These are phyloP conservation scores for Bipolaris bicolor DNA, from an alignment of 2,329 filamentous ascomycete species.

Conservation along the genomic window DNA sequence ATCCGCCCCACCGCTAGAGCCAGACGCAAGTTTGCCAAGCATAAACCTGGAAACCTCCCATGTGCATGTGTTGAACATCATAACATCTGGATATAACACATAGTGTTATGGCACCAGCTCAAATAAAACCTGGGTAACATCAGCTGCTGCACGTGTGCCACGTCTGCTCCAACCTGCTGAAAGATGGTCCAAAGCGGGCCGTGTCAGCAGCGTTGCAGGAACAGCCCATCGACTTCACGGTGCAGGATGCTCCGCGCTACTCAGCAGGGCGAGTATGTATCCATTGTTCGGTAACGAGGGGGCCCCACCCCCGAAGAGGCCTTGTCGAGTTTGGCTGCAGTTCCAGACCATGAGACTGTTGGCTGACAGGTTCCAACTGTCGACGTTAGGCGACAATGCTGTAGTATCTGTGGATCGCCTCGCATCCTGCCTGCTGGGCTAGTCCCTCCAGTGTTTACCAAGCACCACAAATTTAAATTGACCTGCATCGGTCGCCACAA, in stretches of 20 bases:
- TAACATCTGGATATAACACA: slow-evolving; percentile 33
- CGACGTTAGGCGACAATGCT: slow-evolving; percentile 26
- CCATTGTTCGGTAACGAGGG: slow-evolving; percentile 23
- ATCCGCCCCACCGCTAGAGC: slow-evolving; percentile 36
- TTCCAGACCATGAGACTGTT: slow-evolving; percentile 16
- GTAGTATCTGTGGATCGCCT: slow-evolving; percentile 39
- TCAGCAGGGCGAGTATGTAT: slow-evolving; percentile 18
- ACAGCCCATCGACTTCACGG: slow-evolving; percentile 22
- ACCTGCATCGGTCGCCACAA: slow-evolving; percentile 30
- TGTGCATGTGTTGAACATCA: slow-evolving; percentile 23
- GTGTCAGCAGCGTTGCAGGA: slow-evolving; percentile 27
- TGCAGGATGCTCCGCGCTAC: slow-evolving; percentile 31
- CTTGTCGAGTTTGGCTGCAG: slow-evolving; percentile 8
- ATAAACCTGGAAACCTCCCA: slow-evolving; percentile 24
- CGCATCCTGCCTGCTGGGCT: slow-evolving; percentile 35
- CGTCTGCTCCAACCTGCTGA: slow-evolving; percentile 27
- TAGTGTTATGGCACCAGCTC: slow-evolving; percentile 33
- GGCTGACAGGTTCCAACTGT: slow-evolving; percentile 27
- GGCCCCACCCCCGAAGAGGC: slow-evolving; percentile 16
- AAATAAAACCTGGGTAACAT: background rate
- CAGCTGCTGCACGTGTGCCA: slow-evolving; percentile 23
- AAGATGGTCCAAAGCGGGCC: slow-evolving; percentile 28
- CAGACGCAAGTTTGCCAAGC: slow-evolving; percentile 26
- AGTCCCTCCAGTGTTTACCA: slow-evolving; percentile 28
- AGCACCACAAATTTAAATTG: slow-evolving; percentile 28